Evolutionary conservation across 2,329 filamentous ascomycete genomes (phyloP).

Genomic region (Penicillium sp.): DNA sequence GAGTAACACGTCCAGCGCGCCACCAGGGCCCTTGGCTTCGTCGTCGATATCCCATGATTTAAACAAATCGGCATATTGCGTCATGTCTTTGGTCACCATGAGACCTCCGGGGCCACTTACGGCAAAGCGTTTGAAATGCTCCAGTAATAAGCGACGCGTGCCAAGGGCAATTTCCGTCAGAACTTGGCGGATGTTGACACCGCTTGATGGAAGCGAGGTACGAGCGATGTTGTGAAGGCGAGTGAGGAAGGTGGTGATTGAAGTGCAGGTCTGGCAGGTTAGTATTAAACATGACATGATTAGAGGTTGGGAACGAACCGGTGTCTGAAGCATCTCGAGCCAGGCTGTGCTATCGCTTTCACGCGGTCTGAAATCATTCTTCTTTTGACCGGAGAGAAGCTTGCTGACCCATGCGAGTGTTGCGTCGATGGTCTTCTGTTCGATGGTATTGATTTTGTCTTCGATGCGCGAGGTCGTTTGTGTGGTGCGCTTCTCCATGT

Average conservation of each 20-base stretch:
- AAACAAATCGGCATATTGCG: slow-evolving; percentile 84
- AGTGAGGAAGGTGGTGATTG: slow-evolving; percentile 77
- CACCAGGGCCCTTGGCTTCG: slow-evolving; percentile 51
- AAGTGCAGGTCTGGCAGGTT: slow-evolving; percentile 64
- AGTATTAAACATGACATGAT: not conserved
- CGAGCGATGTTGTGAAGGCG: slow-evolving; percentile 64
- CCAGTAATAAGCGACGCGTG: slow-evolving; percentile 75
- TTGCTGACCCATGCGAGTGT: slow-evolving; percentile 74
- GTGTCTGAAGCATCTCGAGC: slow-evolving; percentile 78
- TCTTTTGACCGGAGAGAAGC: slow-evolving; percentile 75
- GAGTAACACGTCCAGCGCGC: slow-evolving; percentile 78
- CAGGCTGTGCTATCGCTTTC: slow-evolving; percentile 64
- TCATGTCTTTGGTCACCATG: slow-evolving; percentile 95
- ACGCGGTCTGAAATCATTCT: slow-evolving; percentile 84
- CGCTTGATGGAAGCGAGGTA: slow-evolving; percentile 62
- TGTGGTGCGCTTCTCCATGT: slow-evolving; percentile 82
- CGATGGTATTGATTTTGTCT: slow-evolving; percentile 73
- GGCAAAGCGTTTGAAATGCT: slow-evolving; percentile 91
- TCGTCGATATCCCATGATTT: slow-evolving; percentile 76
- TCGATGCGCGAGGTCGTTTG: slow-evolving; percentile 75
- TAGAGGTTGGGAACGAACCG: slow-evolving; percentile 40
- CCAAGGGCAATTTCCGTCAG: slow-evolving; percentile 80
- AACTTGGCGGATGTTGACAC: slow-evolving; percentile 80
- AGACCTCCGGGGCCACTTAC: slow-evolving; percentile 92
- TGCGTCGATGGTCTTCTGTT: slow-evolving; percentile 70